phyloP scores from a whole-genome alignment of 2,329 filamentous ascomycete species.

The Ophiostoma novo-ulmi region DNA sequence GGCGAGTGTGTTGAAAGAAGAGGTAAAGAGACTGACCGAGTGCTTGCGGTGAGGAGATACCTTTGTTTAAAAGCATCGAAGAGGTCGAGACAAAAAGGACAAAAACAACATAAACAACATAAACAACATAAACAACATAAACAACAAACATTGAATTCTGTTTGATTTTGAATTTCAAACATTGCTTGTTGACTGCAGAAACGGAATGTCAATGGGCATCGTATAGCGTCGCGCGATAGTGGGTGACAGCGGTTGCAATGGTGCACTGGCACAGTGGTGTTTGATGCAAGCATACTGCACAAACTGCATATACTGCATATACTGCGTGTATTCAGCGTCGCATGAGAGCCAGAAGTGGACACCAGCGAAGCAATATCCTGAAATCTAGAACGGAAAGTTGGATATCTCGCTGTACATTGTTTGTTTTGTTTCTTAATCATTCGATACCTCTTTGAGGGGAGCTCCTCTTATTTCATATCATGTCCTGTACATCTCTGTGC shows the following conservation, averaged over 20 bases:
- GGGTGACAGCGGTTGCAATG: not conserved
- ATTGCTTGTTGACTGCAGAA: not conserved
- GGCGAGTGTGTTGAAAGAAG: not conserved
- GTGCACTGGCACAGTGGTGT: not conserved
- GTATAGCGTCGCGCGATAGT: constrained; percentile 6
- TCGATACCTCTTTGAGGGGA: not conserved
- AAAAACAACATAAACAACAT: too few species aligned
- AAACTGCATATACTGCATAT: not conserved
- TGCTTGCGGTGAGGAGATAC: constrained; percentile 11
- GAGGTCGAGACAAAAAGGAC: not conserved
- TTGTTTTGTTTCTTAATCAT: constrained; percentile 2
- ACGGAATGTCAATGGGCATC: not conserved
- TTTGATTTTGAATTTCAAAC: not conserved
- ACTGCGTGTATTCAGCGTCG: not conserved
- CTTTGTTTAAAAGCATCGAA: not conserved
- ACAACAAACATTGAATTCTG: not conserved
- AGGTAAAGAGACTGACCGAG: constrained; percentile 10
- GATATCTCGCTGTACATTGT: not conserved
- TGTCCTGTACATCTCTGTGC: not conserved
- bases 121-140: too few species aligned
- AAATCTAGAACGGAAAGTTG: not conserved
- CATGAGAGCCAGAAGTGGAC: constrained; percentile 6
- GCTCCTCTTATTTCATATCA: not conserved
- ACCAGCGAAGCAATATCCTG: not conserved
- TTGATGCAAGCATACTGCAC: not conserved